phyloP scores from a whole-genome alignment of 192 early-diverging fungal species.

The Diversispora epigaea region DNA sequence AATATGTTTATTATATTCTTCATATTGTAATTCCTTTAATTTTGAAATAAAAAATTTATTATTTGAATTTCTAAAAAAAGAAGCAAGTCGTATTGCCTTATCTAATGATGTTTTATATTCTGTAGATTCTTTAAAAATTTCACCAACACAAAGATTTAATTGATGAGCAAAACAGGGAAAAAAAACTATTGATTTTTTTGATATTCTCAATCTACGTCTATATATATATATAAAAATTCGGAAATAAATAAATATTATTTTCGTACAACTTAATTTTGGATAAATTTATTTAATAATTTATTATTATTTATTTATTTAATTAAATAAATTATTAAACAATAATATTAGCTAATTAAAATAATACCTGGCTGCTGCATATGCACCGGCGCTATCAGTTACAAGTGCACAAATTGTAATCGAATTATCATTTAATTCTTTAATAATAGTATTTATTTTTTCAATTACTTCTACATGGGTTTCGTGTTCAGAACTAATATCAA shows the following conservation, averaged over 20 bases:
- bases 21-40: too few relatives aligned
- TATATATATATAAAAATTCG: too few relatives aligned
- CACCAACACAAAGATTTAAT: background rate
- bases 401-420: background rate
- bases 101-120: background rate
- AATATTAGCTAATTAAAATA: background rate
- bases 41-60: too few relatives aligned
- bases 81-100: background rate
- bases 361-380: background rate
- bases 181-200: background rate
- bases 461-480: background rate
- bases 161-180: background rate
- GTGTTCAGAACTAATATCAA: background rate
- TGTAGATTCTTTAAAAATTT: background rate
- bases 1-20: too few relatives aligned
- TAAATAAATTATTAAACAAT: background rate
- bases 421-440: background rate
- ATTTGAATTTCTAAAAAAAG: background rate
- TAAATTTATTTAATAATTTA: background rate
- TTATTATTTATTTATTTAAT: background rate
- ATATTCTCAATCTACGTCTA: background rate
- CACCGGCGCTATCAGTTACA: constrained; percentile 10
- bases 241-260: too few relatives aligned
- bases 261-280: too few relatives aligned
- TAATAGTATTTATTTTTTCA: background rate